Base-by-base conservation (phyloP, 306 rosid genomes). In the Prunus mongolica region DNA sequence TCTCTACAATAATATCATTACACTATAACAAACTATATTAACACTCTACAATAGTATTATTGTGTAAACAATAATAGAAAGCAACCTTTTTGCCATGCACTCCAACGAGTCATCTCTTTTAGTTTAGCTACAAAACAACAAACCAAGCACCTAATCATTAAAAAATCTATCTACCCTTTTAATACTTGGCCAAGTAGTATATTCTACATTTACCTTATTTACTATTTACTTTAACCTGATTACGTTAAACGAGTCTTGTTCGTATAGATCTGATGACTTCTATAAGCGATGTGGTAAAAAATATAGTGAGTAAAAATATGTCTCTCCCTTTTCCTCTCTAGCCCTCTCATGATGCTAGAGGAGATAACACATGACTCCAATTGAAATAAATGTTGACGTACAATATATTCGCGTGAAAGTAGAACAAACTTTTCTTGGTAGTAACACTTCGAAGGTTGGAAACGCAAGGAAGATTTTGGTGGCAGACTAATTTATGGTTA, bases 391-490 rank as follows among this genome's bases (percentile, higher is more conserved):
- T 50, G 79, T 12, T 32, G 51, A 73, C 80, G 69, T 72, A 76
- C 74, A 10, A 0, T 1, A 7, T 45, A 65, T 65, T 25, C 58
- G 91, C 86, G 90, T 90, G 87, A 75, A 65, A 22, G 73, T 32
- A 50, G 61, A 69, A 64, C 56, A 41, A 76, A 75, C 85, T 84
- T 82, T 84, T 80, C 86, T 82, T 84, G 84, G 74, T 73, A 69
- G 79, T 44, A 79, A 84, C 89, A 82, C 88, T 85, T 88, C 80
- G 68, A 84, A 86, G 89, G 88, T 84, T 79, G 86, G 90, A 83
- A 83, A 87, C 83, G 87, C 83, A 85, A 83, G 81, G 80, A 84
- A 78, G 88, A 85, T 85, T 86, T 81, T 73, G 87, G 86, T 84
- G 85, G 83, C 81, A 76, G 82, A 82, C 77, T 83, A 51, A 27